phyloP scores from a whole-genome alignment of 768 basidiomycete genomes.

The Trametes elegans region DNA sequence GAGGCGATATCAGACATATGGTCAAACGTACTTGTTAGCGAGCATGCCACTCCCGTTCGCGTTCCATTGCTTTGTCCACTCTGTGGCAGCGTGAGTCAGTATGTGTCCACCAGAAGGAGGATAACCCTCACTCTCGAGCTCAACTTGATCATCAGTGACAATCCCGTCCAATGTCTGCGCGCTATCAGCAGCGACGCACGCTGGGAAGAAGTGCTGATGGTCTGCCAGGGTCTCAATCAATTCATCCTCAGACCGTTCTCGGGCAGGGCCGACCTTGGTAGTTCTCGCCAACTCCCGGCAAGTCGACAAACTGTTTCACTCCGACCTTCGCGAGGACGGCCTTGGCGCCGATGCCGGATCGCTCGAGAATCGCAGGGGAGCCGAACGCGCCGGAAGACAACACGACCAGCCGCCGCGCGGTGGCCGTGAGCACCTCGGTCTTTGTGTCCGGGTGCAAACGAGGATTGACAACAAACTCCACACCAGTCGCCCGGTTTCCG shows the following conservation, averaged over 20 bases:
- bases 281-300: constrained; percentile 45
- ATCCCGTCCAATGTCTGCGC: constrained; percentile 49
- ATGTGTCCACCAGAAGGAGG: no score
- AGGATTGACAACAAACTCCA: constrained; percentile 35
- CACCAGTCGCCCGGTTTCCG: no score
- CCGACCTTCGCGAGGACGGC: constrained; percentile 31
- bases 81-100: constrained; percentile 22
- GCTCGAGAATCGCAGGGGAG: constrained; percentile 52
- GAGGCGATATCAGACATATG: neutral
- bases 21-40: constrained; percentile 46
- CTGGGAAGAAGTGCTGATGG: constrained; percentile 30
- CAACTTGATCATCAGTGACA: constrained; percentile 38
- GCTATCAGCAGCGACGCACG: constrained; percentile 43
- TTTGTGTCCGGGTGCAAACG: constrained; percentile 22
- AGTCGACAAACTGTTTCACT: constrained; percentile 34
- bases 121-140: constrained; percentile 37
- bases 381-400: constrained; percentile 42
- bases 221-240: constrained; percentile 16
- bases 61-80: constrained; percentile 34
- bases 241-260: no score
- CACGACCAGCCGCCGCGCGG: constrained; percentile 37
- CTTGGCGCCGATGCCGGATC: constrained; percentile 44
- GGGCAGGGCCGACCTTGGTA: constrained; percentile 28
- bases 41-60: constrained; percentile 45
- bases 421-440: constrained; percentile 19